Evolutionary conservation across 1,284 basidiomycete species (phyloP), one percentile per base, ranked within the genome.

Genomic region (Hortiboletus rubellus): DNA sequence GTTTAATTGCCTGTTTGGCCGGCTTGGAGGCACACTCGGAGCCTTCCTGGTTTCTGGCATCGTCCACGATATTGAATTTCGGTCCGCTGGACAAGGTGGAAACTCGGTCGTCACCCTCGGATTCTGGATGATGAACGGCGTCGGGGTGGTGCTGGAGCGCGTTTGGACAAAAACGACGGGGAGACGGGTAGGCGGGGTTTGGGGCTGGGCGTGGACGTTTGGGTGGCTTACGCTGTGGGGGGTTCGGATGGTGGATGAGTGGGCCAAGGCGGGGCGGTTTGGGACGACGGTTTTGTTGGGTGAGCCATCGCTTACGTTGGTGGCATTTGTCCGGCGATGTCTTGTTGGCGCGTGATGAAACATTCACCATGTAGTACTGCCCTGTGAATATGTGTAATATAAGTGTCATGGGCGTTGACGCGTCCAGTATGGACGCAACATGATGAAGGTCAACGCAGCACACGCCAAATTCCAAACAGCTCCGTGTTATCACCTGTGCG

Each of bases 41-140:
- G 33, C 33, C 14, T 87, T 87, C 66, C 55, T 82, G 2, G 63
- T 79, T 9, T 87, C 85, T 0, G 85, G 79, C 6, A 53, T 84
- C 3, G 64, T 87, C 41, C 86, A 88, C 60, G 75, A 80, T 61
- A 59, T 79, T 22, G 84, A 80, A 7, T 63, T 83, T 37, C 84
- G 83, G 77, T 82, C 82, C 0, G 77, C 82, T 75, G 82, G 80
- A 1, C 73, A 72, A 17, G 84, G 84, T 11, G 75, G 76, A 0
- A 80, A 84, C 34, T 76, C 78, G 30, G 54, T 63, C 8, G n/a
- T 11, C 54, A 3, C 41, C 24, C 18, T 62, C n/a, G 42, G 54
- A 1, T 66, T 66, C 27, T 27, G 27, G 27, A 27, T 27, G 27
- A 27, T 83, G 62, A 81, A 78, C 66, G 80, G 61, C 82, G 61